A percentile compares a stretch with the other conserved stretches of the same genome.
phyloP scores from a whole-genome alignment of 2,329 filamentous ascomycete species.

The Trichoderma oligosporum region DNA sequence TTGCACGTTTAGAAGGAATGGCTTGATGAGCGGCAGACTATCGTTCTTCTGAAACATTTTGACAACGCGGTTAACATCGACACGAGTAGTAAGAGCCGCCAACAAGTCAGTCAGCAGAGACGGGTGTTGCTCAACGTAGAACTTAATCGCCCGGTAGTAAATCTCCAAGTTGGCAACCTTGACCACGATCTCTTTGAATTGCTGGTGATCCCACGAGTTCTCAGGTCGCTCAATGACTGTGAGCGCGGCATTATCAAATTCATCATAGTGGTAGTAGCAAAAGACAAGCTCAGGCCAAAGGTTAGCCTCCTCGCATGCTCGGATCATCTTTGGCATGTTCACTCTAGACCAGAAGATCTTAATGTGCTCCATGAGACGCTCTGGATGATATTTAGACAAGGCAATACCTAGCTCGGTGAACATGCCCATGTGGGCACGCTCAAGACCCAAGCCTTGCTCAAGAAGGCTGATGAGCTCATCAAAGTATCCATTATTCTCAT shows the following conservation, averaged over 20 bases:
- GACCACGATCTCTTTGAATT: conserved; percentile 97
- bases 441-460: conserved; percentile 89
- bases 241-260: conserved; percentile 94
- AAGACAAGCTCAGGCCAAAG: conserved; percentile 98
- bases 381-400: conserved; percentile 89
- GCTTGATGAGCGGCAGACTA: conserved; percentile 97
- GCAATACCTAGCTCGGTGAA: conserved; percentile 93
- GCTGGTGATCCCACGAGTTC: conserved; percentile 98
- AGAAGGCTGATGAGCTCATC: conserved; percentile 94
- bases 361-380: conserved; percentile 95
- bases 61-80: conserved; percentile 98
- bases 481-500: conserved; percentile 95
- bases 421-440: conserved; percentile 93
- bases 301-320: conserved; percentile 87
- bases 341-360: conserved; percentile 98
- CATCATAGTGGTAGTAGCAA: conserved; percentile 96
- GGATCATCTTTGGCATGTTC: conserved; percentile 97
- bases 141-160: conserved; percentile 95
- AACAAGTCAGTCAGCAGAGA: conserved; percentile 93
- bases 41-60: conserved; percentile 98
- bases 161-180: conserved; percentile 99
- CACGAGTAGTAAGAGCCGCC: conserved; percentile 83
- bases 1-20: conserved; percentile 95
- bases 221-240: conserved; percentile 97
- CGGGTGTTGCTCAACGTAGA: conserved; percentile 96